phyloP scores from a whole-genome alignment of 768 basidiomycete species.

The Lyophyllum semitale region DNA sequence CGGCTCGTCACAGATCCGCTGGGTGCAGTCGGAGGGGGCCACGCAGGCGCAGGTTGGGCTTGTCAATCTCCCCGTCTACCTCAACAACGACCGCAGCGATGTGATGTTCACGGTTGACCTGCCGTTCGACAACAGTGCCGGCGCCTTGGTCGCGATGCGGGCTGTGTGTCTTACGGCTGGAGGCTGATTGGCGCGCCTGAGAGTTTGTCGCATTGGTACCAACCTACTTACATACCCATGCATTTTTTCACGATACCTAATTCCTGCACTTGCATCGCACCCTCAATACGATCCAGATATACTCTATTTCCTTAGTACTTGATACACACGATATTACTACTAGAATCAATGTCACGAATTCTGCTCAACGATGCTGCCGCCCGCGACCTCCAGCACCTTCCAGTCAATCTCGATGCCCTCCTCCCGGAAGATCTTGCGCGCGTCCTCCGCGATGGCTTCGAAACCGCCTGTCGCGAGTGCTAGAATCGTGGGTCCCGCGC shows the following conservation, averaged over 20 bases:
- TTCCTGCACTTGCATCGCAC: not conserved
- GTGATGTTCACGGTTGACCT: constrained; percentile 90
- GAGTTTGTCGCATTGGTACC: no score
- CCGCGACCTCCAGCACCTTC: constrained; percentile 75
- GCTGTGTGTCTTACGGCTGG: constrained; percentile 91
- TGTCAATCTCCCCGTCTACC: constrained; percentile 89
- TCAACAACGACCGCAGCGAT: constrained; percentile 87
- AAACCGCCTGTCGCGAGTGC: constrained; percentile 89
- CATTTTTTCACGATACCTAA: constrained; percentile 8
- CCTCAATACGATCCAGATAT: not conserved
- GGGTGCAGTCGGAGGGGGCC: constrained; percentile 66
- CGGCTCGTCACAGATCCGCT: constrained; percentile 81
- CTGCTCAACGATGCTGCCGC: constrained; percentile 39
- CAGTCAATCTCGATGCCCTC: constrained; percentile 85
- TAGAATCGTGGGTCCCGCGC: constrained; percentile 96
- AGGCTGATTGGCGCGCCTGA: constrained; percentile 41
- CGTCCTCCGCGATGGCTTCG: constrained; percentile 83
- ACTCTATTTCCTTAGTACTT: not conserved
- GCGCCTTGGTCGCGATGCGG: constrained; percentile 77
- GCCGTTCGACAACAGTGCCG: constrained; percentile 68
- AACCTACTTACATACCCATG: constrained; percentile 4
- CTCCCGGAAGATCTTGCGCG: constrained; percentile 68
- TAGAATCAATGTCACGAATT: constrained; percentile 17
- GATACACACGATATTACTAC: not conserved
- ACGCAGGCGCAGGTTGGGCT: constrained; percentile 34